phyloP scores from a whole-genome alignment of 176 grass and related monocot genomes.

The Paspalum vaginatum region DNA sequence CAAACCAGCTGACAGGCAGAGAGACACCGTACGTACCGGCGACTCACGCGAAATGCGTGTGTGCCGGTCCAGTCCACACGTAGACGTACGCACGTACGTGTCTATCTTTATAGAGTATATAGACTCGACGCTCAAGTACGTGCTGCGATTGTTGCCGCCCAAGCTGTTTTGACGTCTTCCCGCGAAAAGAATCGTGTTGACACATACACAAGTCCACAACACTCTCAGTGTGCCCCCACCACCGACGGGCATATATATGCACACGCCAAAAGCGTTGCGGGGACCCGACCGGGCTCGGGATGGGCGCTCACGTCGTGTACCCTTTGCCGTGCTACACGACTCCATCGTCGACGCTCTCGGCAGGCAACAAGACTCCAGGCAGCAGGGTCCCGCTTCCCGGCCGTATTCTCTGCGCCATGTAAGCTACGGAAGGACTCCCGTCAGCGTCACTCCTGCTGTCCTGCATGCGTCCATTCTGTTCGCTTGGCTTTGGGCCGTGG shows the following conservation, averaged over 20 bases:
- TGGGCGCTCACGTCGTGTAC: neutral
- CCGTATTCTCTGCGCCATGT: neutral
- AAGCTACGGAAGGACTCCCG: neutral
- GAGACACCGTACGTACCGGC: neutral
- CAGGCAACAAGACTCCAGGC: too few relatives aligned
- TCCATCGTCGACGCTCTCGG: neutral
- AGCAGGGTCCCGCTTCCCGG: neutral
- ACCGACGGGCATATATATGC: neutral
- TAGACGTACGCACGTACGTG: neutral
- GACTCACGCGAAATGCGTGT: neutral
- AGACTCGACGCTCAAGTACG: neutral
- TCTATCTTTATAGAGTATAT: neutral
- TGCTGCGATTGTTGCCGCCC: neutral
- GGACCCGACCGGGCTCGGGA: too few relatives aligned
- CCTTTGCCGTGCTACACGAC: neutral
- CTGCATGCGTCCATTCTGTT: slow-evolving; percentile 1
- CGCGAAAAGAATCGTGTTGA: neutral
- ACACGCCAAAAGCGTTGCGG: slow-evolving; percentile 12
- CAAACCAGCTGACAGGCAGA: too few relatives aligned
- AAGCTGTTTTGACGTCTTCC: neutral
- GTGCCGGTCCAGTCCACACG: neutral
- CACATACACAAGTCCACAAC: too few relatives aligned
- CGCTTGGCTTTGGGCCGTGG: neutral
- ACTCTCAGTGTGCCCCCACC: too few relatives aligned
- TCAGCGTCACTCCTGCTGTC: too few relatives aligned